Evolutionary conservation across 208 protist species (phyloP).

Genomic region (Leptomonas pyrrhocoris): DNA sequence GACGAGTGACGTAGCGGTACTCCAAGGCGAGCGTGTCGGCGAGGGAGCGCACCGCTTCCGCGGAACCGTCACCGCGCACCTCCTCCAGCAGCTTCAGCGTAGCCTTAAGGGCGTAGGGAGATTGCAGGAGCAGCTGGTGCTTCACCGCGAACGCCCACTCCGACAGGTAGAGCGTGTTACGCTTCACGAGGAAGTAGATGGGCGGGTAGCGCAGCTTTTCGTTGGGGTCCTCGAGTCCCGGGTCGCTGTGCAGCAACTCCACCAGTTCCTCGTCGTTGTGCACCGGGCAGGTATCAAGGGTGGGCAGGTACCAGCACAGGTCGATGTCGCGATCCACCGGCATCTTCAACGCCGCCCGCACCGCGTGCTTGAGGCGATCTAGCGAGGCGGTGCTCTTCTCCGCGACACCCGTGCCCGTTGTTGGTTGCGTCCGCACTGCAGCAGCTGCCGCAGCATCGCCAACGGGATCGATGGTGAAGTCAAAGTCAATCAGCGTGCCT

Average conservation of each 20-base stretch:
- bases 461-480: conserved; percentile 67
- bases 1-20: conserved; percentile 70
- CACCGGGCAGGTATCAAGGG: conserved; percentile 82
- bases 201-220: conserved; percentile 75
- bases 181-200: conserved; percentile 90
- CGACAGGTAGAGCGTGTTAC: conserved; percentile 73
- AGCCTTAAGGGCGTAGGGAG: conserved; percentile 84
- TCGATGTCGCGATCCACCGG: conserved; percentile 66
- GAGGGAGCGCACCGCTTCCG: conserved; percentile 62
- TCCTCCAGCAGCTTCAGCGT: conserved; percentile 74
- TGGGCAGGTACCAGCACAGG: conserved; percentile 88
- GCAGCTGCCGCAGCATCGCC: conserved; percentile 18
- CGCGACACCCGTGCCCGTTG: conserved; percentile 1
- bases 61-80: conserved; percentile 80
- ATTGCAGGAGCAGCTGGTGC: conserved; percentile 89
- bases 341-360: conserved; percentile 59
- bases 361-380: conserved; percentile 44
- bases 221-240: conserved; percentile 77
- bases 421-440: neutral
- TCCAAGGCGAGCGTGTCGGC: conserved; percentile 74
- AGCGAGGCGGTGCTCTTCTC: conserved; percentile 30
- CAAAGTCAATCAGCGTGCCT: conserved; percentile 82
- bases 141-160: conserved; percentile 92
- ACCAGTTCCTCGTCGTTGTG: conserved; percentile 78
- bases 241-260: conserved; percentile 78